Percentiles rank a stretch among this genome's conserved stretches.
These are phyloP conservation scores for Stevia rebaudiana DNA, from an alignment of 140 eudicot genomes.

Conservation along the genomic window DNA sequence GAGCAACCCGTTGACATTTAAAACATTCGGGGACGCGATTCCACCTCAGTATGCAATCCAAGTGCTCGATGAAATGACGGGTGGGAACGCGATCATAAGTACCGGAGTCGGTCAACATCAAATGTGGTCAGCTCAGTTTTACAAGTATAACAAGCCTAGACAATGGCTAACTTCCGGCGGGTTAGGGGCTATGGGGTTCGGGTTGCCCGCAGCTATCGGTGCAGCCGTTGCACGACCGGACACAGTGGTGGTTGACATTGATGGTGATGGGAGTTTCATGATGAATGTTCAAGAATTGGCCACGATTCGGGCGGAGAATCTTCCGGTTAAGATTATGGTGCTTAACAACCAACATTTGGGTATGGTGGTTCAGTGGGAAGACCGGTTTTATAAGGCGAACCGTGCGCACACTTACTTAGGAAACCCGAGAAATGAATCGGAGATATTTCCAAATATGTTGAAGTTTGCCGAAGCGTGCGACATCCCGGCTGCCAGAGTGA, in stretches of 20 bases:
- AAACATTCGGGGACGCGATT: slow-evolving; percentile 55
- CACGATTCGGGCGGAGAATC: slow-evolving; percentile 53
- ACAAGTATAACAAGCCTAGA: slow-evolving; percentile 54
- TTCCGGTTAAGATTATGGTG: slow-evolving; percentile 59
- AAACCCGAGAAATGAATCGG: slow-evolving; percentile 46
- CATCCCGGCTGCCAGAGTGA: slow-evolving; percentile 71
- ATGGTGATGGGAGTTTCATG: slow-evolving; percentile 69
- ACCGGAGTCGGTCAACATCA: slow-evolving; percentile 70
- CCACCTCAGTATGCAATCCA: slow-evolving; percentile 65
- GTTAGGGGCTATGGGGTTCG: slow-evolving; percentile 76
- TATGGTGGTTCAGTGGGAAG: slow-evolving; percentile 85
- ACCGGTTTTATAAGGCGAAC: slow-evolving; percentile 51
- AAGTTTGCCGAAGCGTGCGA: slow-evolving; percentile 85
- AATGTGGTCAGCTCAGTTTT: slow-evolving; percentile 71
- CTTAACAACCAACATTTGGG: slow-evolving; percentile 78
- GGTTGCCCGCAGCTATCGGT: slow-evolving; percentile 72
- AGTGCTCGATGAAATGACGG: slow-evolving; percentile 49
- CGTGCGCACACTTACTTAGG: slow-evolving; percentile 44
- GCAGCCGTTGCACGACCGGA: slow-evolving; percentile 71
- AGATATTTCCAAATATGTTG: slow-evolving; percentile 80
- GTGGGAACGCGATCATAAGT: slow-evolving; percentile 49
- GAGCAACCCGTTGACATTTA: slow-evolving; percentile 31
- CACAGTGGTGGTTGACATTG: slow-evolving; percentile 60
- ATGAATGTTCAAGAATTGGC: slow-evolving; percentile 82
- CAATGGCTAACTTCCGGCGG: slow-evolving; percentile 78